These are phyloP conservation scores for Globisporangium camurandrum DNA, from an alignment of 352 stramenopile species.

Conservation along the genomic window DNA sequence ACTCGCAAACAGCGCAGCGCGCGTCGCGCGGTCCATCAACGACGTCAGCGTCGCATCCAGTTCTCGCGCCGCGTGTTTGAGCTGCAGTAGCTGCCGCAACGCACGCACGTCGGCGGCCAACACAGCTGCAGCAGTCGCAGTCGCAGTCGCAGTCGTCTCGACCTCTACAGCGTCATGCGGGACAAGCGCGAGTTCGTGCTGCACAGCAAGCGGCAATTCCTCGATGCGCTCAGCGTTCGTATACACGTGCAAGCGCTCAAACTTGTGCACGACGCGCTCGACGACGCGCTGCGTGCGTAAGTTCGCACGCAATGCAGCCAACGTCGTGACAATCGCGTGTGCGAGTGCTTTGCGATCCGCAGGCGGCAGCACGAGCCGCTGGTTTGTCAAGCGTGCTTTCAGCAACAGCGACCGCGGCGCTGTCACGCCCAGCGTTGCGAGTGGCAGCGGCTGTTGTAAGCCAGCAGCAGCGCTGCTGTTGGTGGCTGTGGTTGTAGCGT, in stretches of 20 bases:
- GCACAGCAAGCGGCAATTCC: slow-evolving; percentile 43
- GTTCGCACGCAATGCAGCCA: slow-evolving; percentile 32
- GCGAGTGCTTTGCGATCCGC: slow-evolving; percentile 38
- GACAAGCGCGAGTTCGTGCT: slow-evolving; percentile 23
- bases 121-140: slow-evolving; percentile 7
- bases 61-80: slow-evolving; percentile 34
- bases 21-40: slow-evolving; percentile 30
- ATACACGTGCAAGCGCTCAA: slow-evolving; percentile 56
- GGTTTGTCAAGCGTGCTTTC: slow-evolving; percentile 28
- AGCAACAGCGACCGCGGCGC: slow-evolving; percentile 45
- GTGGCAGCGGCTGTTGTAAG: too few species aligned
- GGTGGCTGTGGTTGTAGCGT: not conserved
- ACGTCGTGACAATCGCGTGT: slow-evolving; percentile 42
- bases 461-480: too few species aligned
- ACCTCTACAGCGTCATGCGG: not conserved
- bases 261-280: slow-evolving; percentile 64
- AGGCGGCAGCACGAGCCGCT: slow-evolving; percentile 23
- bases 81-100: slow-evolving; percentile 62
- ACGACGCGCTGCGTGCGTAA: slow-evolving; percentile 48
- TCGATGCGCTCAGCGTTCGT: slow-evolving; percentile 34
- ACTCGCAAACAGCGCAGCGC: slow-evolving; percentile 39
- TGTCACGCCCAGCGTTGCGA: not conserved
- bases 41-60: slow-evolving; percentile 24
- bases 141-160: not conserved
- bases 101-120: slow-evolving; percentile 68